Conservation (phyloP, 2,329 filamentous ascomycete species). For the Sporothrix sp. region DNA sequence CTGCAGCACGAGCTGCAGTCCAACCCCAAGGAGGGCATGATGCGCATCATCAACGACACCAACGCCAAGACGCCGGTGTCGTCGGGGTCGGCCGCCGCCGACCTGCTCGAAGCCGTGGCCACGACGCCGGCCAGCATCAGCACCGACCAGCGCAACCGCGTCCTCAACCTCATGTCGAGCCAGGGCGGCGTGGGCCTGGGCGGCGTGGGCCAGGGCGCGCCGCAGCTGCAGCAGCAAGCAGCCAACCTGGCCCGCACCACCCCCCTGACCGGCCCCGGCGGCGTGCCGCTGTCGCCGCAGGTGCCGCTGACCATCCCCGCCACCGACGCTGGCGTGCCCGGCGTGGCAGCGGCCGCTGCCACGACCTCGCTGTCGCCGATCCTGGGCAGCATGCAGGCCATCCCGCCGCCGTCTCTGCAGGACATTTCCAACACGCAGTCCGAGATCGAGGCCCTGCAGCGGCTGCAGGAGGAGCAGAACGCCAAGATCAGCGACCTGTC, state of each 20-base stretch:
- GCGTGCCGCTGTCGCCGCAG: slow-evolving; percentile 4
- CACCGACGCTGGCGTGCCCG: slow-evolving; percentile 5
- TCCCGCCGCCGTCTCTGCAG: slow-evolving; percentile 47
- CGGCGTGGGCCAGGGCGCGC: slow-evolving; percentile 10
- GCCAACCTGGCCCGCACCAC: background rate
- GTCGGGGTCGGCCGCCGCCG: slow-evolving; percentile 49
- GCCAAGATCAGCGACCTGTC: slow-evolving; percentile 66
- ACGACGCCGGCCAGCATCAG: slow-evolving; percentile 45
- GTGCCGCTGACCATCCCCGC: slow-evolving; percentile 5
- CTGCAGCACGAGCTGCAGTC: slow-evolving; percentile 46
- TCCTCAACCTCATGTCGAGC: slow-evolving; percentile 51
- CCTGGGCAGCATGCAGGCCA: slow-evolving; percentile 35
- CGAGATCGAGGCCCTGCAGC: slow-evolving; percentile 69
- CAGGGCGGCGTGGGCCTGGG: slow-evolving; percentile 23
- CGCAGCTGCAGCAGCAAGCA: slow-evolving; percentile 2
- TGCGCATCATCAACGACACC: slow-evolving; percentile 56
- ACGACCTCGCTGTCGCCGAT: slow-evolving; percentile 34
- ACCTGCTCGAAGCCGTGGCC: no score
- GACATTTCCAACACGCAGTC: slow-evolving; percentile 59
- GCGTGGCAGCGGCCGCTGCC: slow-evolving; percentile 9
- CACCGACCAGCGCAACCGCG: slow-evolving; percentile 47
- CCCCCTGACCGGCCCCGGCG: slow-evolving; percentile 7
- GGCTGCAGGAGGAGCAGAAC: slow-evolving; percentile 70
- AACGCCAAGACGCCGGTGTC: slow-evolving; percentile 41
- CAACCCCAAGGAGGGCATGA: slow-evolving; percentile 53